Percentiles rank a stretch among this genome's conserved stretches.
Conservation (phyloP, 2,329 filamentous ascomycete species). For the Ophiostoma pallidulum region DNA sequence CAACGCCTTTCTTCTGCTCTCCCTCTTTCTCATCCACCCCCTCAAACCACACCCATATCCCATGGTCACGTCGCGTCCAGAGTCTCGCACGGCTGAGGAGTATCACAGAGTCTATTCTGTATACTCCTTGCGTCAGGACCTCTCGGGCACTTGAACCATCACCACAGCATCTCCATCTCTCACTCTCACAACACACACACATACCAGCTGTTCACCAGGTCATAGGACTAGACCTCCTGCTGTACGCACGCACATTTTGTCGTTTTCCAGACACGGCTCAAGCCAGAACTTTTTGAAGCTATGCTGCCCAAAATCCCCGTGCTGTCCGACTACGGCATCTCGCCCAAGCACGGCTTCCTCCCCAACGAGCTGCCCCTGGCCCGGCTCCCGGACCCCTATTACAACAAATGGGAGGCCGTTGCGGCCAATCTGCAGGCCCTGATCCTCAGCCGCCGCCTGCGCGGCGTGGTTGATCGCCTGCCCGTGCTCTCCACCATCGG, state of each 20-base stretch:
- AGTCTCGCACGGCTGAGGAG: slow-evolving; percentile 51
- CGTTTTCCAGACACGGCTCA: too few relatives aligned
- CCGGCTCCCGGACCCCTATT: slow-evolving; percentile 78
- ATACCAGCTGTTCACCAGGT: too few relatives aligned
- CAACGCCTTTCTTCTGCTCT: neutral
- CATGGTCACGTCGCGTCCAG: slow-evolving; percentile 28
- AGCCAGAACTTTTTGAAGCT: too few relatives aligned
- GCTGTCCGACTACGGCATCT: slow-evolving; percentile 72
- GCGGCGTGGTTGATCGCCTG: slow-evolving; percentile 67
- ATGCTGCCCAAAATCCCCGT: slow-evolving; percentile 54
- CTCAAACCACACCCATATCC: slow-evolving; percentile 5
- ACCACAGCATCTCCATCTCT: neutral
- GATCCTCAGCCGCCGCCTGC: slow-evolving; percentile 74
- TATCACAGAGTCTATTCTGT: slow-evolving; percentile 48
- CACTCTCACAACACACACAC: neutral
- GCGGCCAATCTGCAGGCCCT: slow-evolving; percentile 78
- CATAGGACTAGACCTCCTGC: too few relatives aligned
- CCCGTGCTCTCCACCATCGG: slow-evolving; percentile 75
- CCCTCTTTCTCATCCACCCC: neutral
- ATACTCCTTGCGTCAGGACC: slow-evolving; percentile 57
- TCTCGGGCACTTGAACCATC: slow-evolving; percentile 12
- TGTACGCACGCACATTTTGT: neutral
- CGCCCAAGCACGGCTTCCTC: slow-evolving; percentile 73
- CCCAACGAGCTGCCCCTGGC: slow-evolving; percentile 72
- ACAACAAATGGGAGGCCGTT: slow-evolving; percentile 88